These are phyloP conservation scores for Neltuma alba DNA, from an alignment of 306 rosid species.

Conservation along the genomic window DNA sequence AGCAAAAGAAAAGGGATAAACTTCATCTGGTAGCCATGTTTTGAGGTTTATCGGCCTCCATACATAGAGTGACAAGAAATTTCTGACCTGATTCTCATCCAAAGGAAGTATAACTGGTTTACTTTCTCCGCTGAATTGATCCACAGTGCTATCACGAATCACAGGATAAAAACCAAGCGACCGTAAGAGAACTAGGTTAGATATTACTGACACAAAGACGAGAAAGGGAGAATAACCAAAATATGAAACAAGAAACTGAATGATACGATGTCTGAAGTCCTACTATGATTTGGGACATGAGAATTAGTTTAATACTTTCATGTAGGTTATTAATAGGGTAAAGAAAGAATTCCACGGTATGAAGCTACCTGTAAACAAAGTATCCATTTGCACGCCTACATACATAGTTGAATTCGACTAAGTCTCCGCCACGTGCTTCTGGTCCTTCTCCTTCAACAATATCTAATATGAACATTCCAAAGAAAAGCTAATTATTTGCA, in stretches of 20 bases:
- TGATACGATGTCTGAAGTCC: not conserved
- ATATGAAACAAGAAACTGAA: constrained; percentile 4
- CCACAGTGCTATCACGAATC: constrained; percentile 66
- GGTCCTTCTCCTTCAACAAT: constrained; percentile 83
- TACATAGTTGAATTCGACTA: constrained; percentile 80
- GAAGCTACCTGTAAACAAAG: constrained; percentile 82
- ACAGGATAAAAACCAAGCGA: constrained; percentile 35
- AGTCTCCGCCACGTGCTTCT: constrained; percentile 67
- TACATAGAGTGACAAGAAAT: constrained; percentile 32
- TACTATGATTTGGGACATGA: not conserved
- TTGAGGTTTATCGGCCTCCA: constrained; percentile 2
- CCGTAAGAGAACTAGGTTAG: constrained; percentile 2
- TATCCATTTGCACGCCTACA: constrained; percentile 94
- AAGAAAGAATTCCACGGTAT: not conserved
- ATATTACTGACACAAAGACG: constrained; percentile 19
- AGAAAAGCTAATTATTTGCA: constrained; percentile 23
- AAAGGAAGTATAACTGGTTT: constrained; percentile 78
- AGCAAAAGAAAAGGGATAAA: not conserved
- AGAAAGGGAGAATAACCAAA: constrained; percentile 17
- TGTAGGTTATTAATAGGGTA: not conserved
- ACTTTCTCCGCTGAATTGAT: constrained; percentile 96
- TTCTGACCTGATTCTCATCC: constrained; percentile 72
- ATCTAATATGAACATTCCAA: constrained; percentile 46
- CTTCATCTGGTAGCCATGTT: constrained; percentile 9
- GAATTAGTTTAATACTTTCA: not conserved